phyloP scores from a whole-genome alignment of 2,329 filamentous ascomycete species.

The Sphaceloma murrayae region DNA sequence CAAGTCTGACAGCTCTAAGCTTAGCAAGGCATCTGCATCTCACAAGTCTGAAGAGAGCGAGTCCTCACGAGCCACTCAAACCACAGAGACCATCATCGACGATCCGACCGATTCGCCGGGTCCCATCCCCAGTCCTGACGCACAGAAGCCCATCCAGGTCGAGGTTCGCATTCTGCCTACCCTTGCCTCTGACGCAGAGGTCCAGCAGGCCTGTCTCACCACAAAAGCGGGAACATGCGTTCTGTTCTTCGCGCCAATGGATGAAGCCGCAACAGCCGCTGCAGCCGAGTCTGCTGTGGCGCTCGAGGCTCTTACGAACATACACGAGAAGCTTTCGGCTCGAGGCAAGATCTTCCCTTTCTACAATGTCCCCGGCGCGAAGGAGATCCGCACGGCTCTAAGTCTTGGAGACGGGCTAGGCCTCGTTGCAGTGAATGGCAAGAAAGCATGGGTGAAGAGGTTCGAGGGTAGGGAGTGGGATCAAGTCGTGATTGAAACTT shows the following conservation, averaged over 20 bases:
- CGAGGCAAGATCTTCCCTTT: slow-evolving; percentile 70
- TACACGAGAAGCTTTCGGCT: slow-evolving; percentile 65
- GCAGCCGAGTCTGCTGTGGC: slow-evolving; percentile 26
- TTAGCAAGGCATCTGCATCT: slow-evolving; percentile 43
- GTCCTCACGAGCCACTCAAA: slow-evolving; percentile 39
- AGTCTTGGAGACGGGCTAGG: slow-evolving; percentile 54
- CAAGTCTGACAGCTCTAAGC: slow-evolving; percentile 39
- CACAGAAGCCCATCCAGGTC: slow-evolving; percentile 41
- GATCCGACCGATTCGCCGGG: slow-evolving; percentile 46
- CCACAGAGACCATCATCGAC: slow-evolving; percentile 42
- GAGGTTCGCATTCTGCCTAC: slow-evolving; percentile 58
- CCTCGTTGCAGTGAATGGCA: slow-evolving; percentile 73
- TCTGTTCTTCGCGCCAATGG: slow-evolving; percentile 57
- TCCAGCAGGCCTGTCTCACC: slow-evolving; percentile 63
- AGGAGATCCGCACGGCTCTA: slow-evolving; percentile 50
- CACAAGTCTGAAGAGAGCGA: slow-evolving; percentile 43
- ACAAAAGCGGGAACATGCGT: slow-evolving; percentile 74
- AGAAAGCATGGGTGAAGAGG: slow-evolving; percentile 75
- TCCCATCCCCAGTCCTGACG: slow-evolving; percentile 37
- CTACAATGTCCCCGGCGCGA: slow-evolving; percentile 49
- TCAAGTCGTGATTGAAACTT: slow-evolving; percentile 57
- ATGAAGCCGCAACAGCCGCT: slow-evolving; percentile 37
- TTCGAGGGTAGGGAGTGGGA: slow-evolving; percentile 51
- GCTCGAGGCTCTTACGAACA: slow-evolving; percentile 56
- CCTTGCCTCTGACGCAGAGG: slow-evolving; percentile 39